Evolutionary conservation across 768 basidiomycete species (phyloP).

Genomic region (Rhizopogon rudus): DNA sequence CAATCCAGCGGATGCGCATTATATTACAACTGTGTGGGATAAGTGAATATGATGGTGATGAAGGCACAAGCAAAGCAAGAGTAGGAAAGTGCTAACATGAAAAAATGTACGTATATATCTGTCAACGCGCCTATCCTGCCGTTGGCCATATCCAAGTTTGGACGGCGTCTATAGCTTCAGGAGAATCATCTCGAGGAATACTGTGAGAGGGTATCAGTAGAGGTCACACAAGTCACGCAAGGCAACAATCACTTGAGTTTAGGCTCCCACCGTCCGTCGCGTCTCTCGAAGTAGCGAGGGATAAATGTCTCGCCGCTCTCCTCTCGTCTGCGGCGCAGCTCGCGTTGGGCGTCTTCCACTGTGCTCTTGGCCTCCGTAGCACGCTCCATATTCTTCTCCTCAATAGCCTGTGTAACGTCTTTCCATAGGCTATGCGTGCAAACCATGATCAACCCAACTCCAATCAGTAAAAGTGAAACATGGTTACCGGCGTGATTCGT

Average conservation of each 20-base stretch:
- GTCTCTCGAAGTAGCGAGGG: conserved; percentile 78
- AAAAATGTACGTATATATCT: background rate
- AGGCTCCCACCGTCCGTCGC: conserved; percentile 78
- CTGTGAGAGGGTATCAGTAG: conserved; percentile 32
- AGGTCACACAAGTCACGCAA: background rate
- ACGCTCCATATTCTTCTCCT: conserved; percentile 86
- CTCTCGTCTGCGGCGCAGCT: conserved; percentile 68
- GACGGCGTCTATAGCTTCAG: conserved; percentile 60
- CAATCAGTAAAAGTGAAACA: background rate
- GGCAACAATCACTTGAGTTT: conserved; percentile 57
- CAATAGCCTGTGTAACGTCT: conserved; percentile 80
- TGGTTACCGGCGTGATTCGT: conserved; percentile 80
- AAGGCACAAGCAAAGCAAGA: background rate
- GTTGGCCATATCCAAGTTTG: conserved; percentile 72
- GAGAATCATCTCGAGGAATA: conserved; percentile 58
- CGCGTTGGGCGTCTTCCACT: conserved; percentile 91
- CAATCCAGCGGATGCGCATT: conserved; percentile 33
- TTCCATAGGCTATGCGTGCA: conserved; percentile 61
- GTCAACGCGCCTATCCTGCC: conserved; percentile 7
- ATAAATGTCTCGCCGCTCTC: conserved; percentile 63
- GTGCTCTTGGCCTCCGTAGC: conserved; percentile 87
- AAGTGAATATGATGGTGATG: conserved; percentile 6
- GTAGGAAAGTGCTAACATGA: conserved; percentile 1
- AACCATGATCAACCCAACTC: background rate
- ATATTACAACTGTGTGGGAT: conserved; percentile 20